A percentile compares a stretch with the other conserved stretches of the same genome.
These are phyloP conservation scores for Starmera caribaea DNA, from an alignment of 805 yeast genomes.

Conservation along the genomic window DNA sequence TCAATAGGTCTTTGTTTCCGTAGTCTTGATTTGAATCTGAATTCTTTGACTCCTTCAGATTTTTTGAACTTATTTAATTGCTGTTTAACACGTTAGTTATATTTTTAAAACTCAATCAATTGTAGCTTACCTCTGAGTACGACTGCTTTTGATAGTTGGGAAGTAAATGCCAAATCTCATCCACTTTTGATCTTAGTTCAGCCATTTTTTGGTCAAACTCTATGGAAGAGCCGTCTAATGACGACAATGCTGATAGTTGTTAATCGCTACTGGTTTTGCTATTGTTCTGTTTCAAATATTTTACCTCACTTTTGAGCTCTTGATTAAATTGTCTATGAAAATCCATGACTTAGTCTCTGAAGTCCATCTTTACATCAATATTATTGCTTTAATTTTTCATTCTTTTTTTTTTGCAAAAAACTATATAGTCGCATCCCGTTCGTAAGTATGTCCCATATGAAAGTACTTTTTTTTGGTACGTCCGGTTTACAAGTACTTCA, in stretches of 20 bases:
- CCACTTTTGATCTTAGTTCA: constrained; percentile 7
- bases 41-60: not conserved
- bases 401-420: no score
- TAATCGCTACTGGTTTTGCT: not conserved
- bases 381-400: no score
- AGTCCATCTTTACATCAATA: no score
- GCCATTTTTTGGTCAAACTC: not conserved
- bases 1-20: not conserved
- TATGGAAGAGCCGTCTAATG: not conserved
- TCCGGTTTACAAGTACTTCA: no score
- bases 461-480: no score
- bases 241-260: not conserved
- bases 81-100: constrained; percentile 3
- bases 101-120: not conserved
- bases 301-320: constrained; percentile 3
- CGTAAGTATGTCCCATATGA: no score
- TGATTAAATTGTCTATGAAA: constrained; percentile 5
- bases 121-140: constrained; percentile 7
- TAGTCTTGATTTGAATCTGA: not conserved
- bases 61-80: not conserved
- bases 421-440: no score
- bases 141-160: constrained; percentile 14
- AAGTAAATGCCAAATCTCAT: constrained; percentile 9
- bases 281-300: not conserved
- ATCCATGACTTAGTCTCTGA: not conserved